Evolutionary conservation across 2,329 filamentous ascomycete species (phyloP).

Genomic region (Microdochium trichocladiopsis): DNA sequence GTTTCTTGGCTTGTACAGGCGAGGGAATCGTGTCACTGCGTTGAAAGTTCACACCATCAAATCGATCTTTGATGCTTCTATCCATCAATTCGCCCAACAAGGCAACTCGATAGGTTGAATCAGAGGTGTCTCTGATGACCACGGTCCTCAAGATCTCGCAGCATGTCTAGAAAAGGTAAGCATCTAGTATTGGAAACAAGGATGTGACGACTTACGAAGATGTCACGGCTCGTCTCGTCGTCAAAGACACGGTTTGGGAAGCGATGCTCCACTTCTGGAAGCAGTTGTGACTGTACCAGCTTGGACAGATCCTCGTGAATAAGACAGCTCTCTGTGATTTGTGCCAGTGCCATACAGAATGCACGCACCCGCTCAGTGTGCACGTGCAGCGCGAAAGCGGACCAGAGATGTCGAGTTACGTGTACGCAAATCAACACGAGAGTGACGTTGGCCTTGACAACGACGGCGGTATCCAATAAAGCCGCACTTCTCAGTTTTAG

Average conservation of each 20-base stretch:
- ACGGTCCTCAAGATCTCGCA: neutral
- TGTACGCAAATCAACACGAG: neutral
- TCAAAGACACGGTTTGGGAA: neutral
- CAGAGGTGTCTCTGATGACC: neutral
- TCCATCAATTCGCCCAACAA: neutral
- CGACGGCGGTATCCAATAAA: neutral
- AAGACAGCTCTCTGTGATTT: neutral
- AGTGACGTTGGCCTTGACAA: neutral
- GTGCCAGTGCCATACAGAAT: neutral
- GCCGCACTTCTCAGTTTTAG: neutral
- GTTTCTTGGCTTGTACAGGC: conserved; percentile 14
- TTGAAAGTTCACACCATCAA: no score
- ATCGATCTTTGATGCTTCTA: conserved; percentile 9
- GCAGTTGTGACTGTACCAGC: neutral
- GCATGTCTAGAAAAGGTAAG: neutral
- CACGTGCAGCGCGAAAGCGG: neutral
- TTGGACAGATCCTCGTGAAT: neutral
- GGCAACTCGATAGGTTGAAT: neutral
- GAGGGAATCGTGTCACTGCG: no score
- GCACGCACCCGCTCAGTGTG: neutral
- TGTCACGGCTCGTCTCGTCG: neutral
- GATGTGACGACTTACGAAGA: neutral
- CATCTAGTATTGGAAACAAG: neutral
- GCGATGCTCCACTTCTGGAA: neutral
- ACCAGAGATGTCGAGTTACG: neutral